Conservation (phyloP, 2,329 filamentous ascomycete genomes). For the Mariannaea sp. region DNA sequence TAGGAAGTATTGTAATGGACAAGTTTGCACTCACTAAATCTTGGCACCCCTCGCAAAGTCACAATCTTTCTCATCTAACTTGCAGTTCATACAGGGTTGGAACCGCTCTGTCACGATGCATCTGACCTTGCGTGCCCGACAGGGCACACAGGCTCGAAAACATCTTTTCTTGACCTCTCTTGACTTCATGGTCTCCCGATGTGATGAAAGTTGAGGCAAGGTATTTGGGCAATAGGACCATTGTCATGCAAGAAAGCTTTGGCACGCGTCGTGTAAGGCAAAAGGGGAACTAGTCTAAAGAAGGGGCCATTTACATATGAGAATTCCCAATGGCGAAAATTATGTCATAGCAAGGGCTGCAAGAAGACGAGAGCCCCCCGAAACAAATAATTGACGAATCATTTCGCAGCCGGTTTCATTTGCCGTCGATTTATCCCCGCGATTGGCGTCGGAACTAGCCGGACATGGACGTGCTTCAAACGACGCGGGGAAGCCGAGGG, state of each 20-base stretch:
- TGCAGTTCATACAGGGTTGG: constrained; percentile 35
- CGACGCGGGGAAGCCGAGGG: constrained; percentile 5
- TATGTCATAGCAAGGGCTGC: background rate
- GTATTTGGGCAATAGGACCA: background rate
- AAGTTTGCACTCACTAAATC: constrained; percentile 13
- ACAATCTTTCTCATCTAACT: constrained; percentile 33
- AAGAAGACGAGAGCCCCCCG: background rate
- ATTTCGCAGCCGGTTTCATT: constrained; percentile 18
- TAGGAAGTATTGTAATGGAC: background rate
- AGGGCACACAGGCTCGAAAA: constrained; percentile 31
- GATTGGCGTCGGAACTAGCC: constrained; percentile 19
- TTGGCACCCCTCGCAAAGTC: constrained; percentile 29
- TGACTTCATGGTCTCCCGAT: constrained; percentile 7
- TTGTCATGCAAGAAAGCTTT: constrained; percentile 6
- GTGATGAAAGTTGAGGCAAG: background rate
- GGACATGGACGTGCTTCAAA: background rate
- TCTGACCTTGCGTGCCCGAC: constrained; percentile 32
- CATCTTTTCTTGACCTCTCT: constrained; percentile 28
- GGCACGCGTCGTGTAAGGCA: constrained; percentile 3
- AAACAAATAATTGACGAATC: constrained; percentile 9
- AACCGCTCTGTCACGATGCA: constrained; percentile 32
- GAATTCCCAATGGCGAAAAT: background rate
- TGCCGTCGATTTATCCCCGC: constrained; percentile 17
- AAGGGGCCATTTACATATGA: constrained; percentile 1
- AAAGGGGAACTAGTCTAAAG: constrained; percentile 14